A percentile compares a stretch with the other conserved stretches of the same genome.
phyloP scores from a whole-genome alignment of 1,284 basidiomycete species.

The Trichosporon sp. region DNA sequence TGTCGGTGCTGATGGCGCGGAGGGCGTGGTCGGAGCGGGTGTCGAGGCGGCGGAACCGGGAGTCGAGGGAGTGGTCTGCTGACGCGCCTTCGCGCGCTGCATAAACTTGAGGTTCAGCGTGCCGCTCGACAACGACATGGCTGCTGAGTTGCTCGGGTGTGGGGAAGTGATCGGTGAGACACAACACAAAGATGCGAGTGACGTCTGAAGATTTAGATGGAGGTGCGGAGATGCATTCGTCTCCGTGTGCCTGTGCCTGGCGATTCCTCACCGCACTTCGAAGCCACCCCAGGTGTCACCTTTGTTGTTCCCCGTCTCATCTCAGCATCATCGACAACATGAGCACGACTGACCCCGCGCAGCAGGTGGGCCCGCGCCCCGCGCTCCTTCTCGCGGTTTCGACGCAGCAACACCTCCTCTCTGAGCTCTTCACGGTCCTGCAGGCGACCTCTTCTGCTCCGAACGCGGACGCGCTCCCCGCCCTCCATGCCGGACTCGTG shows the following conservation, averaged over 20 bases:
- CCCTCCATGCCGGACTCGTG: constrained; percentile 36
- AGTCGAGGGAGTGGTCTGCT: constrained; percentile 19
- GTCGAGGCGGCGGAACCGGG: constrained; percentile 1
- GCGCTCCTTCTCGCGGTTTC: constrained; percentile 46
- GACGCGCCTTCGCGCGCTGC: constrained; percentile 50
- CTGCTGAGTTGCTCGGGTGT: background rate
- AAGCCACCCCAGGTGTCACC: background rate
- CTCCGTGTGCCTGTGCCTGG: constrained; percentile 20
- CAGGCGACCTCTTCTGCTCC: constrained; percentile 20
- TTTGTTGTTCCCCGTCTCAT: constrained; percentile 7
- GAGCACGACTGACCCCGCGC: constrained; percentile 11
- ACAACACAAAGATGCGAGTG: background rate
- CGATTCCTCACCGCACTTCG: background rate
- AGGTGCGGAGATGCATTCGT: background rate
- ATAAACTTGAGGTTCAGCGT: constrained; percentile 56
- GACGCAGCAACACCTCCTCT: constrained; percentile 44
- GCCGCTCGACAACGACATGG: constrained; percentile 47
- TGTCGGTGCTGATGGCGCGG: constrained; percentile 20
- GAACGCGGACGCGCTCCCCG: constrained; percentile 22
- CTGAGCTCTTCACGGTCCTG: constrained; percentile 42
- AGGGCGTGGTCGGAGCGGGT: background rate
- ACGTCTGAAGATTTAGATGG: constrained; percentile 20
- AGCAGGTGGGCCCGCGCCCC: constrained; percentile 34
- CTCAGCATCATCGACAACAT: constrained; percentile 1
- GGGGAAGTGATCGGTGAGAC: background rate